Evolutionary conservation across 352 stramenopile species (phyloP).

Genomic region (Phytophthora rubi): DNA sequence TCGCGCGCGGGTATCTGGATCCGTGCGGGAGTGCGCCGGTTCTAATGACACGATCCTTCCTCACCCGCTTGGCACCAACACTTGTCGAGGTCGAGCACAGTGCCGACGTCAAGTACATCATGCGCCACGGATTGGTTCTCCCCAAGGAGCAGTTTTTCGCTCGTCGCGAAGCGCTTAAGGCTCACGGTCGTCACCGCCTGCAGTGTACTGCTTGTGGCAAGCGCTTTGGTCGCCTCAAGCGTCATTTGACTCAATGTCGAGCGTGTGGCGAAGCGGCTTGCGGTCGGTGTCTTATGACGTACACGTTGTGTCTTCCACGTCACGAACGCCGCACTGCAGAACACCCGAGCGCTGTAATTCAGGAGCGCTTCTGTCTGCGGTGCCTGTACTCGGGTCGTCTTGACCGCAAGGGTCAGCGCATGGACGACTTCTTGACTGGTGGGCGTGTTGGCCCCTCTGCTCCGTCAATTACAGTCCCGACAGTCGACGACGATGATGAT

Average conservation of each 20-base stretch:
- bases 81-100: conserved; percentile 54
- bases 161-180: conserved; percentile 38
- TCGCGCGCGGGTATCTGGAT: conserved; percentile 48
- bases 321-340: conserved; percentile 64
- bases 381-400: conserved; percentile 62
- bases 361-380: conserved; percentile 70
- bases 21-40: conserved; percentile 40
- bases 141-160: conserved; percentile 44
- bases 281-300: conserved; percentile 56
- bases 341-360: conserved; percentile 66
- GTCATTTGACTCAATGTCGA: conserved; percentile 53
- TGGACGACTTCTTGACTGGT: conserved; percentile 45
- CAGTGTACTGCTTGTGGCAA: conserved; percentile 53
- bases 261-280: conserved; percentile 63
- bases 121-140: conserved; percentile 49
- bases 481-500: conserved; percentile 38
- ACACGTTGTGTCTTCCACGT: conserved; percentile 61
- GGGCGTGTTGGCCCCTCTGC: conserved; percentile 10
- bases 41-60: conserved; percentile 48
- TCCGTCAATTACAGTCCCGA: conserved; percentile 21
- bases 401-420: conserved; percentile 57
- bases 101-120: conserved; percentile 65
- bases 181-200: conserved; percentile 34
- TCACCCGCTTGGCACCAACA: conserved; percentile 51
- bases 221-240: conserved; percentile 47